Conservation (phyloP, 805 yeast species). For the Peterozyma toletana region DNA sequence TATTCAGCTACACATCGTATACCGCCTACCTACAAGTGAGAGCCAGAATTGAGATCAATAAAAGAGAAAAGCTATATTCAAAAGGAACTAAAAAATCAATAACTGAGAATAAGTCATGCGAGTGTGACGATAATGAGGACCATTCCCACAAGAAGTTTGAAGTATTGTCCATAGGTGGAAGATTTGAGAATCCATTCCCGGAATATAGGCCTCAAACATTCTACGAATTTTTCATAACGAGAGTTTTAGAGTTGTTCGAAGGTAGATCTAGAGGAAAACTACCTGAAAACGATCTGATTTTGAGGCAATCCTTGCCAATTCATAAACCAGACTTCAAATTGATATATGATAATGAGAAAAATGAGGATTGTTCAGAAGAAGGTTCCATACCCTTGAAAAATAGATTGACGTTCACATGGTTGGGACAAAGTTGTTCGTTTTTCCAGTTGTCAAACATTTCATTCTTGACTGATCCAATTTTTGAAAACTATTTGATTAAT, state of each 20-base stretch:
- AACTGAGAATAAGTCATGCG: conserved; percentile 9
- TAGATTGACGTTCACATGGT: conserved; percentile 74
- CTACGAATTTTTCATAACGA: conserved; percentile 72
- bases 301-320: conserved; percentile 53
- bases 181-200: conserved; percentile 84
- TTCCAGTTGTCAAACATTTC: conserved; percentile 67
- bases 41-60: conserved; percentile 46
- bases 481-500: conserved; percentile 56
- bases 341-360: conserved; percentile 16
- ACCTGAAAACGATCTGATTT: conserved; percentile 37
- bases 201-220: conserved; percentile 89
- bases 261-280: conserved; percentile 50
- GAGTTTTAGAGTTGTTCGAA: conserved; percentile 66
- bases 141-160: conserved; percentile 25
- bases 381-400: conserved; percentile 28
- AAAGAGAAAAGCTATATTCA: conserved; percentile 22
- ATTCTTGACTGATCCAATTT: conserved; percentile 80
- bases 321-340: conserved; percentile 48
- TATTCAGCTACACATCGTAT: conserved; percentile 54
- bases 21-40: conserved; percentile 53
- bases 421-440: conserved; percentile 85
- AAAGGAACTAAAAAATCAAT: conserved; percentile 5
- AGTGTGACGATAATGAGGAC: conserved; percentile 1
- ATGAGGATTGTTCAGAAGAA: conserved; percentile 13
- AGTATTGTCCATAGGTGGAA: conserved; percentile 55